Base-by-base conservation (phyloP, 352 stramenopile genomes). In the Globisporangium yorkense region DNA sequence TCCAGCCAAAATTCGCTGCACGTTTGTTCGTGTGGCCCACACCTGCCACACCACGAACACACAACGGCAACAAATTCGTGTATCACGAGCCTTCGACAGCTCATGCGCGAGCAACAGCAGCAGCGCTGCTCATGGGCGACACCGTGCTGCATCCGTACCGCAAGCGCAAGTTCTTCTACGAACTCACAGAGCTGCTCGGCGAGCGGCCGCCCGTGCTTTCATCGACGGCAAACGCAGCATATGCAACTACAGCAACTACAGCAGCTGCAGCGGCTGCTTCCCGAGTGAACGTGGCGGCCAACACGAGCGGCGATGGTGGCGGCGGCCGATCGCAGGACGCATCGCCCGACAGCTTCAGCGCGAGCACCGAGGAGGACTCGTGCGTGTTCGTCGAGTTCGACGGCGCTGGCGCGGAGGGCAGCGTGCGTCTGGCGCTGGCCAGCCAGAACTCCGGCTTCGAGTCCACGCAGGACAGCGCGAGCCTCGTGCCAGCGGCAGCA, bases 81-180 rank as follows among this genome's bases (percentile, higher is more conserved):
- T 35, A 27, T 27, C 24, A 27, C 24, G 24, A 27, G 24, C 24
- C 24, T 27, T 27, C 24, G 24, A 27, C 24, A 27, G 24, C 24
- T 27, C 24, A 27, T 27, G 24, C 24, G 24, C 24, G 24, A 27
- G 2, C 13, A 8, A 0, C 33, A 39, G 33, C 33, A n/a, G 13
- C 18, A n/a, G 15, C 41, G 16, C 41, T n/a, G 18, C 41, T n/a
- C 0, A 21, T 24, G 41, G 41, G 27, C 16, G n/a, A 13, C 12
- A 5, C 13, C 41, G 53, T 59, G 29, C 61, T 91, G 46, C 77
- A 88, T 63, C 72, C 74, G 54, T 77, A 80, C 45, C 74, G 76
- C 44, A 90, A 94, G 67, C 75, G 80, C 63, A 90, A 89, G 65
- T 92, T 90, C 66, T 94, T 91, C 57, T 66, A 64, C 12, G 81